Conservation (phyloP, 106 monocot species). For the Dendrobium huoshanense region DNA sequence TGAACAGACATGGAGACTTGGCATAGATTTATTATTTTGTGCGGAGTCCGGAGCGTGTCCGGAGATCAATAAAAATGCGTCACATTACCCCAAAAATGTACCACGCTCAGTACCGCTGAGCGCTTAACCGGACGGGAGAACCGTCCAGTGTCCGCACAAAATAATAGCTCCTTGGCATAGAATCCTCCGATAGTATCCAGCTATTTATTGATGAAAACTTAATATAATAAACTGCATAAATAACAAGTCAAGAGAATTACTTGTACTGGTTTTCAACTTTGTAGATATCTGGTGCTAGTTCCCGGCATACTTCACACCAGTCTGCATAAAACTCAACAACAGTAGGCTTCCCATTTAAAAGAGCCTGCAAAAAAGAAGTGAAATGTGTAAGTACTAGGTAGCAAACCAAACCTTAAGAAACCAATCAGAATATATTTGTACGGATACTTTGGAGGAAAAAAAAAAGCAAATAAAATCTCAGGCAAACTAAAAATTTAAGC, state of each 20-base stretch:
- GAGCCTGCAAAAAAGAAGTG: conserved; percentile 42
- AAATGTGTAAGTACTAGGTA: background rate
- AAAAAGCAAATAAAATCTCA: background rate
- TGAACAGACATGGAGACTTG: too few relatives aligned
- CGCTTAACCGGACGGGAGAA: too few relatives aligned
- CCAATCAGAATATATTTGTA: background rate
- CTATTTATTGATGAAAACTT: background rate
- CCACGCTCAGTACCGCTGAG: too few relatives aligned
- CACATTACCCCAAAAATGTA: too few relatives aligned
- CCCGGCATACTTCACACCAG: conserved; percentile 96
- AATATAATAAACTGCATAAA: background rate
- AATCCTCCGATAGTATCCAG: background rate
- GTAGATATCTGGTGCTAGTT: conserved; percentile 81
- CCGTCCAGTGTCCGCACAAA: too few relatives aligned
- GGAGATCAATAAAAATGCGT: too few relatives aligned
- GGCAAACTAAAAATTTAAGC: background rate
- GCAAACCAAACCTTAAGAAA: background rate
- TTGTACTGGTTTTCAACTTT: conserved; percentile 83
- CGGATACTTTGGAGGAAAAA: background rate
- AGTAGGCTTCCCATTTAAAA: conserved; percentile 84
- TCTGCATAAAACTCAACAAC: conserved; percentile 95
- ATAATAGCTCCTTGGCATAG: too few relatives aligned
- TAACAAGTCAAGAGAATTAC: conserved; percentile 23
- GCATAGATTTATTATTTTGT: background rate
- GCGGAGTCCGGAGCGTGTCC: too few relatives aligned